Evolutionary conservation across 495 filamentous ascomycete species (phyloP), one percentile per base, ranked within the genome.

Genomic region (Acidiella bohemica): DNA sequence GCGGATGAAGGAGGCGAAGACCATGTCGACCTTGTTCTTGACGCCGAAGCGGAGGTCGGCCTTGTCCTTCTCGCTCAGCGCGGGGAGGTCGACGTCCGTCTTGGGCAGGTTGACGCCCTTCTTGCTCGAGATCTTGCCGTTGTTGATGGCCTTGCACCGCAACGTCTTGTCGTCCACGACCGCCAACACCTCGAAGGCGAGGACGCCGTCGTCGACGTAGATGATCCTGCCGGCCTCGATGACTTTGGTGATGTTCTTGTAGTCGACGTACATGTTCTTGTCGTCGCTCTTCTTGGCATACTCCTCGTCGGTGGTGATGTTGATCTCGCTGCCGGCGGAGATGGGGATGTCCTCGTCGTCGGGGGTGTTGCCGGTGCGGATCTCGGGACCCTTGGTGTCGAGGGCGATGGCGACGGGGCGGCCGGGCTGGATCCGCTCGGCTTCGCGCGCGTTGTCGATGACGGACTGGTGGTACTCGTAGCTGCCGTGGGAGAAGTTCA

Each of bases 201-300:
- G 78, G 39, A 96, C 85, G 56, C 90, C 90, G 53, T 97, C 90
- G 55, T 97, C 90, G 48, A 97, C 92, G 66, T 92, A 97, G 71
- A 97, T 93, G 60, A 81, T 79, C 54, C 88, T 86, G 54, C 92
- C 92, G n/a, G 72, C 65, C 49, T 78, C 60, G 60, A 97, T 96
- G 55, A 97, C 87, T 66, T 87, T 93, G 66, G 90, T 94, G 71
- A 97, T 94, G 72, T 97, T 97, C 77, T 87, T 88, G 67, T 97
- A 97, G 69, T 97, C 90, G 54, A 97, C 81, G 60, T 68, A 97
- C 92, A 97, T 95, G 67, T 94, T 88, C 64, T 84, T 71, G 49
- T 80, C 75, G 57, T 90, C 83, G 59, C 78, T 83, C 31, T 71
- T 63, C 33, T 78, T 82, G 46, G 80, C 81, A 61, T 93, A 95